Evolutionary conservation across 768 basidiomycete genomes (phyloP), one percentile per base, ranked within the genome.

Genomic region (Psilocybe subaeruginosa): DNA sequence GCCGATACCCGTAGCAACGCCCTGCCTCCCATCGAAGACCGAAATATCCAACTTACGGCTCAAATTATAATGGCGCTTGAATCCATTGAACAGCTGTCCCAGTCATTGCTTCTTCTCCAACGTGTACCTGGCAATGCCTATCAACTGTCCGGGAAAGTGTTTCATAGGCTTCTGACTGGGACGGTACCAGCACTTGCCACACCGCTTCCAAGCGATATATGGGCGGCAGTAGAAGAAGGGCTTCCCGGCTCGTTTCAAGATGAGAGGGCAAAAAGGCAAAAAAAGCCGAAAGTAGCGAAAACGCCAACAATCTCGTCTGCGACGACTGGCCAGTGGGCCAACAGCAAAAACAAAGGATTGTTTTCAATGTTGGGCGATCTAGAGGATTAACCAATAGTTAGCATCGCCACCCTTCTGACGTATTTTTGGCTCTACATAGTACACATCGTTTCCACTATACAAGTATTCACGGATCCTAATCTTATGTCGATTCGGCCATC

Each of bases 21-120:
- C 23, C 62, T 61, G 0, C 79, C 82, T 4, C 76, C 78, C 0
- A 74, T 88, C 23, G 70, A 73, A 17, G 85, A 90, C 68, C 79
- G 90, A 4, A 83, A 86, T 66, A 74, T 92, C 46, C 91, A 92
- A 66, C 78, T 93, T 14, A 76, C 79, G 54, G 89, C 90, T 0
- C 91, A 94, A 65, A 68, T 83, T 11, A 72, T 86, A 3, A 78
- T 81, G 69, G 82, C 89, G 4, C 66, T 87, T 5, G 88, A 91
- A 60, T 78, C 80, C 35, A 77, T 91, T 47, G 82, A 83, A 29
- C 79, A 85, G 48, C 77, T 94, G 16, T 77, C 84, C 0, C 85
- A 92, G 65, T 79, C 83, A 12, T 73, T 93, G 41, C 76, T 91
- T 8, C 74, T 94, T 49, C 70, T 78, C 3, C 73, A 82, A 30